These are phyloP conservation scores for Grosmannia huntii DNA, from an alignment of 2,329 filamentous ascomycete genomes.

Conservation along the genomic window DNA sequence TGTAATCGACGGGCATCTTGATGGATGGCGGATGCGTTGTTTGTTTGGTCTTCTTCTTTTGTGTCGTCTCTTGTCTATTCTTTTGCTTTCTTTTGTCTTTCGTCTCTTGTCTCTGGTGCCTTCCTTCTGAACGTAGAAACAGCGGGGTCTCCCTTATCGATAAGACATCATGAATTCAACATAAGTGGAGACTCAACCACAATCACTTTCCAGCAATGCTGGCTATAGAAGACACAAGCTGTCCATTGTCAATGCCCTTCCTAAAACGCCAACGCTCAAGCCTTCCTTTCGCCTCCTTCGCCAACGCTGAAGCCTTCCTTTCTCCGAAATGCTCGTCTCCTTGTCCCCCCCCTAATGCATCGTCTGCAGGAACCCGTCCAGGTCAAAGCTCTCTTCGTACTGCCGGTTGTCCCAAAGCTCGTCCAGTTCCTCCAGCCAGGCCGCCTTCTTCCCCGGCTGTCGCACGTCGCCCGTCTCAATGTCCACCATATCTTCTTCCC, in stretches of 20 bases:
- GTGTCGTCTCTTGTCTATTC: not conserved
- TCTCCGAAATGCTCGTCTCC: not conserved
- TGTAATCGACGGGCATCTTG: conserved; percentile 40
- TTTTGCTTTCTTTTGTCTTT: not conserved
- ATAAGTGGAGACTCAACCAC: not conserved
- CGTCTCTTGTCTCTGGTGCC: no score
- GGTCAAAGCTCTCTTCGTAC: conserved; percentile 95
- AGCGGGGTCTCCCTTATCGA: not conserved
- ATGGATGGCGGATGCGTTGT: not conserved
- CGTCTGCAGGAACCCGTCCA: conserved; percentile 88
- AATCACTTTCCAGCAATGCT: not conserved
- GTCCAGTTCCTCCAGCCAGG: conserved; percentile 86
- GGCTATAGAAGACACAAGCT: not conserved
- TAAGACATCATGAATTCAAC: not conserved
- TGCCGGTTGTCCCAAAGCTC: conserved; percentile 96
- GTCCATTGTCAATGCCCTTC: not conserved
- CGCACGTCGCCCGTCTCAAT: conserved; percentile 82
- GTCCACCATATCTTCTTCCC: conserved; percentile 82
- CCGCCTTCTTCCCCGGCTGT: conserved; percentile 84
- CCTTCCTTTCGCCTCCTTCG: no score
- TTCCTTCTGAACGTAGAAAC: no score
- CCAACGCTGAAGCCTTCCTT: not conserved
- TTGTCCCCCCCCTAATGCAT: conserved; percentile 49
- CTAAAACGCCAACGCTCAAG: not conserved
- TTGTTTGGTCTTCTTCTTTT: no score